Evolutionary conservation across 306 rosid species (phyloP), one percentile per base, ranked within the genome.

Genomic region (Chamaecrista fasciculata): DNA sequence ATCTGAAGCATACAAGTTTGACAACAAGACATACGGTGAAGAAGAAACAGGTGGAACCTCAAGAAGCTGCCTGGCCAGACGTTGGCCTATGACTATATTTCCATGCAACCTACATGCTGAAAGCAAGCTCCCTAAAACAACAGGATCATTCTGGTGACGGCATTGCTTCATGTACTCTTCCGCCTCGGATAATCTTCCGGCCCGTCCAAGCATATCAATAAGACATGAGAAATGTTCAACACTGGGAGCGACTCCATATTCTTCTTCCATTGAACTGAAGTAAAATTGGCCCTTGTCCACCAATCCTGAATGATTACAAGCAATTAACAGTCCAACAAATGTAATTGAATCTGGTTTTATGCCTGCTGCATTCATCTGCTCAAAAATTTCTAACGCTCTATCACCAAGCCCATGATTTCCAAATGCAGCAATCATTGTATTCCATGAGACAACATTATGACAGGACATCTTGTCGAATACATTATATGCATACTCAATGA

Each of bases 161-260:
- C 71, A 71, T 66, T 71, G 64, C 53, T 72, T 82, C 33, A 62
- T 62, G 67, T 75, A 78, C 12, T 75, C 70, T 67, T 67, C 83
- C 5, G 83, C 79, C 59, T 67, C 81, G 0, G 59, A 56, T 63
- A 82, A 67, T 71, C 68, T 67, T 66, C 83, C 81, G 19, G 79
- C 81, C 50, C 83, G 44, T 24, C 83, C 86, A 63, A 82, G 73
- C 79, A 82, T 78, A 71, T 82, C 86, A 71, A 75, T 43, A 47
- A 78, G 74, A 51, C 86, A 82, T 48, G 86, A 75, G 62, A 78
- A 56, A 72, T 82, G 83, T 53, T 75, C 76, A 8, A 72, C 15
- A 26, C 25, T 49, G 16, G 86, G 81, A 12, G 46, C 11, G 57
- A 82, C 68, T 23, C 81, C 76, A 55, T 71, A 72, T 15, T 26